These are phyloP conservation scores for Gossypium schwendimanii DNA, from an alignment of 441 rosid species.

Conservation along the genomic window DNA sequence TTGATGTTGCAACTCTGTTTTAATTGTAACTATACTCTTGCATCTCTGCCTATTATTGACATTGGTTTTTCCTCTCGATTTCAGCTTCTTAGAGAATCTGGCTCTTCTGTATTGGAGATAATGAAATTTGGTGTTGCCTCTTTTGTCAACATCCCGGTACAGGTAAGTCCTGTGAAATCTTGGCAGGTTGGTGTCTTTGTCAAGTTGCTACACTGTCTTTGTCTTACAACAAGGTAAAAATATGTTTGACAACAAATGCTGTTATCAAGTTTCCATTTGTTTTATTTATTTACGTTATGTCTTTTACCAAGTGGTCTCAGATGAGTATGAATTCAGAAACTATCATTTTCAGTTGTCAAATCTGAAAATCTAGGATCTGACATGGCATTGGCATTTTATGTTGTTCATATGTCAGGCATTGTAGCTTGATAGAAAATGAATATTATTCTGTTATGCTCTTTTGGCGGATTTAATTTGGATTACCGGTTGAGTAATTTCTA, in stretches of 20 bases:
- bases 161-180: slow-evolving; percentile 46
- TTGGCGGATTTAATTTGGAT: neutral
- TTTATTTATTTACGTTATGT: neutral
- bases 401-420: neutral
- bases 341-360: neutral
- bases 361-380: neutral
- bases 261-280: neutral
- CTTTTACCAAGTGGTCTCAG: slow-evolving; percentile 8
- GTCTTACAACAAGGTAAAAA: neutral
- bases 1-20: slow-evolving; percentile 23
- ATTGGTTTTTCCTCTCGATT: slow-evolving; percentile 30
- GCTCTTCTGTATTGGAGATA: slow-evolving; percentile 78
- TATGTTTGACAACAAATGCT: neutral
- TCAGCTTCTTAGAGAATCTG: slow-evolving; percentile 87
- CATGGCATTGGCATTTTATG: slow-evolving; percentile 2
- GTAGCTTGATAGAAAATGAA: slow-evolving; percentile 4
- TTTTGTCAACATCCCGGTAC: slow-evolving; percentile 63
- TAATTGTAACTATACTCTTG: slow-evolving; percentile 17
- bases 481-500: neutral
- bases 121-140: slow-evolving; percentile 71
- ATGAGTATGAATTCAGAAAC: slow-evolving; percentile 2
- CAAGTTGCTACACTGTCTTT: slow-evolving; percentile 1
- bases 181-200: slow-evolving; percentile 17
- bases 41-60: slow-evolving; percentile 18
- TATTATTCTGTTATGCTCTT: neutral